Percentiles rank a stretch among this genome's conserved stretches.
Conservation (phyloP, 306 rosid genomes). For the Quercus agrifolia region DNA sequence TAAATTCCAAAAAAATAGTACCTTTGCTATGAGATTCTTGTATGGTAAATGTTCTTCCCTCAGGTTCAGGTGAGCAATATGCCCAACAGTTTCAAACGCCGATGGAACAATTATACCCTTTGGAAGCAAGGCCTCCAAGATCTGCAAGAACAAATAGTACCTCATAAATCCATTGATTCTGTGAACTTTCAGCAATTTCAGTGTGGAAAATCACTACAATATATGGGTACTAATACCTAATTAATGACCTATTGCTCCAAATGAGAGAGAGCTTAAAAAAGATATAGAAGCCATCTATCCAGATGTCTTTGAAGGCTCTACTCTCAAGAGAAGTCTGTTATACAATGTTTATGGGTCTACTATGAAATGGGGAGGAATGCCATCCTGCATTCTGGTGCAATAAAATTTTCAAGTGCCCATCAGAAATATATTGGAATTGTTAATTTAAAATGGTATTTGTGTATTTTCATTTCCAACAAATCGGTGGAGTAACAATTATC, state of each 20-base stretch:
- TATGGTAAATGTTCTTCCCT: constrained; percentile 80
- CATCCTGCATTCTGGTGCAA: not conserved
- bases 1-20: constrained; percentile 15
- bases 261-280: not conserved
- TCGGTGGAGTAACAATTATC: not conserved
- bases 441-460: not conserved
- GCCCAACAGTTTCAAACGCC: constrained; percentile 84
- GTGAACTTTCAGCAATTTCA: not conserved
- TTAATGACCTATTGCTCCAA: not conserved
- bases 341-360: not conserved
- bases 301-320: not conserved
- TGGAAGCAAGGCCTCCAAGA: constrained; percentile 77
- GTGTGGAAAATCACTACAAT: not conserved
- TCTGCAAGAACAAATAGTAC: constrained; percentile 46
- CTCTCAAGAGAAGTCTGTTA: not conserved
- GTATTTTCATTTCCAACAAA: not conserved
- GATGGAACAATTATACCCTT: constrained; percentile 70
- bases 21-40: constrained; percentile 90
- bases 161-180: not conserved
- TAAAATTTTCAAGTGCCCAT: not conserved
- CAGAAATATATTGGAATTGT: not conserved
- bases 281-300: not conserved
- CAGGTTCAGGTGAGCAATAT: constrained; percentile 87
- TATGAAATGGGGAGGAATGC: not conserved
- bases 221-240: not conserved